Base-by-base conservation (phyloP, 1,284 basidiomycete genomes). In the Puccinia novopanici region DNA sequence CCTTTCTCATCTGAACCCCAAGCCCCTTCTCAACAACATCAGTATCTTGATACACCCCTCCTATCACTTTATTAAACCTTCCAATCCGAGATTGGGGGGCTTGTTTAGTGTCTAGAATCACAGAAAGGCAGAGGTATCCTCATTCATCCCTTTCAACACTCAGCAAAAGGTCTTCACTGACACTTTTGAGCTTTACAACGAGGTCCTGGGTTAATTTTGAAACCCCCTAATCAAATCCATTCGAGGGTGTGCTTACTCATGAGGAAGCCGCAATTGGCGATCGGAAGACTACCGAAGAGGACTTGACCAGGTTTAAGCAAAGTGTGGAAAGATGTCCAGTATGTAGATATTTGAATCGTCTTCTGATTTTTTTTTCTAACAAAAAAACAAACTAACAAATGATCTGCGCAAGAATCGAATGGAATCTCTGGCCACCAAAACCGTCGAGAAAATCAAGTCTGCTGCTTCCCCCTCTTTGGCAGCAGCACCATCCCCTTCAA, bases 251-350 rank as follows among this genome's bases (percentile, higher is more conserved):
- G n/a, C 27, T 79, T 9, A 71, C 52, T 24, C 68, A 79, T n/a
- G 68, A 55, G 12, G 63, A 79, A 52, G 68, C 67, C n/a, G 34
- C 40, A 10, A 57, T 79, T 63, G 77, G 68, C 24, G 68, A 79
- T 50, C 67, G 77, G 40, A 68, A 27, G 27, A 72, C 72, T 42
- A n/a, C 52, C 40, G 67, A 79, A 48, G 77, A 79, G 24, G 77
- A 79, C 54, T 19, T 71, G 37, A 42, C 27, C 22, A 72, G 55
- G 40, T 79, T 79, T 52, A 42, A 71, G 17, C 52, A 71, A 55
- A 79, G 77, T 63, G 10, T 72, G 30, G 67, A 71, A 48, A 71
- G 48, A 30, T 71, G 50, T 22, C 55, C 72, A 52, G 77, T 79
- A 10, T 48, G 67, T 40, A 24, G 30, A 22, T 10, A 24, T 24